These are phyloP conservation scores for Lentinula detonsa DNA, from an alignment of 768 basidiomycete species.

Conservation along the genomic window DNA sequence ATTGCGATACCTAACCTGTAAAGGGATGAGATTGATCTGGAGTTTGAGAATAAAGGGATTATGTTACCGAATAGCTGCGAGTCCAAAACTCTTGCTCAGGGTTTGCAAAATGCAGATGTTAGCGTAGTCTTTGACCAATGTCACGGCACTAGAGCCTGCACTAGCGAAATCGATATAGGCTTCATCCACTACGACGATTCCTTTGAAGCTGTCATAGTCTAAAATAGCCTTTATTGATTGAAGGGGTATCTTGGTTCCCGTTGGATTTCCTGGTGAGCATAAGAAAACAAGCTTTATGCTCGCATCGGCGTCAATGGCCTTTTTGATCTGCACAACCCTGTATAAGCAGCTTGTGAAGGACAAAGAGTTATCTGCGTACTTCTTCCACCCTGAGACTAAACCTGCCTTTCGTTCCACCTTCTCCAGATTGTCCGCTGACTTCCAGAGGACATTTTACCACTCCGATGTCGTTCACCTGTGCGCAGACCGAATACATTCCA, in stretches of 20 bases:
- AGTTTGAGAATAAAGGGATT: not conserved
- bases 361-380: constrained; percentile 33
- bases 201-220: constrained; percentile 78
- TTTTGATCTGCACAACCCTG: constrained; percentile 50
- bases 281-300: constrained; percentile 89
- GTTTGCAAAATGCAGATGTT: constrained; percentile 97
- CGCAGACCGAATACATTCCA: constrained; percentile 95
- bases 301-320: constrained; percentile 60
- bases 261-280: constrained; percentile 97
- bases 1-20: constrained; percentile 82
- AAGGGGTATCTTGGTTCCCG: constrained; percentile 80
- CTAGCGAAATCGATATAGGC: constrained; percentile 94
- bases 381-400: constrained; percentile 75
- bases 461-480: constrained; percentile 90
- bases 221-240: constrained; percentile 61
- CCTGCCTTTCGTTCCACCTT: constrained; percentile 63
- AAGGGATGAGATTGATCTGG: not conserved
- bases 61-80: constrained; percentile 88
- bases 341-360: not conserved
- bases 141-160: constrained; percentile 52
- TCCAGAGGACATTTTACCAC: constrained; percentile 74
- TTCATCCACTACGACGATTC: constrained; percentile 92
- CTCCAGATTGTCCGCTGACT: constrained; percentile 50
- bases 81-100: constrained; percentile 91
- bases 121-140: constrained; percentile 71